phyloP scores from a whole-genome alignment of 2,329 filamentous ascomycete genomes.

The Aspergillus pseudoviridinutans region DNA sequence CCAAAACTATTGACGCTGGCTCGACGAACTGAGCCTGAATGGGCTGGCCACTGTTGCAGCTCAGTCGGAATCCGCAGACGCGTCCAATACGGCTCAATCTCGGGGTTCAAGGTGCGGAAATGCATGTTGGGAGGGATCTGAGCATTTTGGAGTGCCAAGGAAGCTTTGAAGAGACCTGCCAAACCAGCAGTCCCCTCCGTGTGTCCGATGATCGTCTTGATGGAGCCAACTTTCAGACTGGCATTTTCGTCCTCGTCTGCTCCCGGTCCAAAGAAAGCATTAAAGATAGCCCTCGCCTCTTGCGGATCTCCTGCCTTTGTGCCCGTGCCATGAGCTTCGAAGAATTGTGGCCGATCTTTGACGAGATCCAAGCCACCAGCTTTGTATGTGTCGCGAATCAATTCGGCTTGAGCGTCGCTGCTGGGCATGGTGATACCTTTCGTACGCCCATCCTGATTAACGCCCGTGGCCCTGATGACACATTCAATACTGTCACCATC shows the following conservation, averaged over 20 bases:
- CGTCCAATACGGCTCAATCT: neutral
- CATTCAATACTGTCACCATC: no score
- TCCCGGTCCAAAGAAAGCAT: neutral
- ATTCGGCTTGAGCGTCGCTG: no score
- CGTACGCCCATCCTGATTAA: no score
- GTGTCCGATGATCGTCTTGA: conserved; percentile 14
- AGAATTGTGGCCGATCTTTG: no score
- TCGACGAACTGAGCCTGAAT: neutral
- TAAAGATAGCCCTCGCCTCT: neutral
- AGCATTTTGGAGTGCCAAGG: conserved; percentile 20
- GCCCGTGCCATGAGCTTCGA: no score
- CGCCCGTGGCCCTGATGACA: no score
- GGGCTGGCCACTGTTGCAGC: neutral
- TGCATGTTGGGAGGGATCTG: conserved; percentile 23
- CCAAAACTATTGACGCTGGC: neutral
- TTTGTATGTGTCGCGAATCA: no score
- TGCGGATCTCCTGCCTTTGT: no score
- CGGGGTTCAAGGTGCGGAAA: conserved; percentile 20
- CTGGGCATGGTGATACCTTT: no score
- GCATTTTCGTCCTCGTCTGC: no score
- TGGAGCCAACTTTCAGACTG: conserved; percentile 23
- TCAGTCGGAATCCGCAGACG: neutral
- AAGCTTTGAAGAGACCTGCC: conserved; percentile 20
- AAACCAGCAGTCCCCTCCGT: conserved; percentile 19
- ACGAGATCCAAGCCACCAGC: no score